Conservation (phyloP, 2,329 filamentous ascomycete species). For the Paecilomyces sp. region DNA sequence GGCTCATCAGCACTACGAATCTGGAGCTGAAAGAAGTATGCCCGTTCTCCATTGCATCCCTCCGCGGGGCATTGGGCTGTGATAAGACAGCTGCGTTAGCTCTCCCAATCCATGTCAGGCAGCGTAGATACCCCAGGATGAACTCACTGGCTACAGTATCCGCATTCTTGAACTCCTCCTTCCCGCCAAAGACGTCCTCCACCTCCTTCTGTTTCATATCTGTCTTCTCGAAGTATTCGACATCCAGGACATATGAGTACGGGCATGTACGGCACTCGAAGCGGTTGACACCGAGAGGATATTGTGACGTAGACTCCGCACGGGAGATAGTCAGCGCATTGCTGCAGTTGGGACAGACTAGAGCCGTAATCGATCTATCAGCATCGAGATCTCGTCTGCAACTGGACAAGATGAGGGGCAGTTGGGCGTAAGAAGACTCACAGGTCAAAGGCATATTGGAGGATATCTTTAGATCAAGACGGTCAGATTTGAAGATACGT, state of each 20-base stretch:
- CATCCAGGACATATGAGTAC: constrained; percentile 77
- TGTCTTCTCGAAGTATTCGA: constrained; percentile 74
- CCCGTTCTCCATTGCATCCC: constrained; percentile 72
- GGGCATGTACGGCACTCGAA: constrained; percentile 95
- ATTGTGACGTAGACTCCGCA: constrained; percentile 27
- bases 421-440: constrained; percentile 17
- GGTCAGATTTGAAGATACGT: constrained; percentile 11
- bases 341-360: constrained; percentile 45
- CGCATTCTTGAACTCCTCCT: constrained; percentile 83
- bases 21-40: constrained; percentile 94
- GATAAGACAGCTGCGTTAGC: constrained; percentile 8
- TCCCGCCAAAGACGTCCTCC: constrained; percentile 84
- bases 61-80: constrained; percentile 74
- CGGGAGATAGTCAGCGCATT: constrained; percentile 43
- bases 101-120: background rate
- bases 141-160: constrained; percentile 63
- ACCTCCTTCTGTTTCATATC: constrained; percentile 75
- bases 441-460: constrained; percentile 32
- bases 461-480: background rate
- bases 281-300: constrained; percentile 56
- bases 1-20: constrained; percentile 97
- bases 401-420: background rate
- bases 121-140: background rate
- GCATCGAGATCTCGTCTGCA: constrained; percentile 3
- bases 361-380: constrained; percentile 10